phyloP scores from a whole-genome alignment of 768 basidiomycete species.

The Termitomyces sp. region DNA sequence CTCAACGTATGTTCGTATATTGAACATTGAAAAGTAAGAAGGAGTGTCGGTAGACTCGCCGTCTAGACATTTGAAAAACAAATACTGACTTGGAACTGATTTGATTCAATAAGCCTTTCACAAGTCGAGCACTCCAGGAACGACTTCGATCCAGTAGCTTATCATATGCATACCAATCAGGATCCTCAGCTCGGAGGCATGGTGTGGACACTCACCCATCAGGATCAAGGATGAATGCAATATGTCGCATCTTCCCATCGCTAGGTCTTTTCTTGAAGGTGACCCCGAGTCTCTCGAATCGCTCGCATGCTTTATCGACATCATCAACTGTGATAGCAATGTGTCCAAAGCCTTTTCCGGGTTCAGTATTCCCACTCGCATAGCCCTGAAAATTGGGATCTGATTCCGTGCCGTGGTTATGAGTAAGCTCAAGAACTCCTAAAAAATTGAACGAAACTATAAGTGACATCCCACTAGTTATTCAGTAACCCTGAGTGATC shows the following conservation, averaged over 20 bases:
- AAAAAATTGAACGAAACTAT: background rate
- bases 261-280: conserved; percentile 82
- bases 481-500: conserved; percentile 5
- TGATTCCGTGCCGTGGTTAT: conserved; percentile 88
- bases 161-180: background rate
- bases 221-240: conserved; percentile 84
- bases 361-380: conserved; percentile 81
- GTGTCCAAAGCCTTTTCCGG: conserved; percentile 81
- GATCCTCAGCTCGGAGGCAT: background rate
- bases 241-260: conserved; percentile 84
- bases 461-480: background rate
- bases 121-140: conserved; percentile 31
- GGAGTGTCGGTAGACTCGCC: background rate
- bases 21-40: too few species aligned
- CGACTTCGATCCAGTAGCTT: conserved; percentile 62
- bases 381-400: conserved; percentile 81
- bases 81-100: too few species aligned
- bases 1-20: background rate
- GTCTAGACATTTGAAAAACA: background rate
- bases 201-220: conserved; percentile 54
- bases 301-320: conserved; percentile 76
- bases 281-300: conserved; percentile 79
- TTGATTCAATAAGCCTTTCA: conserved; percentile 9
- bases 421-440: conserved; percentile 82
- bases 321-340: conserved; percentile 85